Percentiles rank a stretch among this genome's conserved stretches.
phyloP scores from a whole-genome alignment of 2,329 filamentous ascomycete species.

The Penicillium brevicompactum region DNA sequence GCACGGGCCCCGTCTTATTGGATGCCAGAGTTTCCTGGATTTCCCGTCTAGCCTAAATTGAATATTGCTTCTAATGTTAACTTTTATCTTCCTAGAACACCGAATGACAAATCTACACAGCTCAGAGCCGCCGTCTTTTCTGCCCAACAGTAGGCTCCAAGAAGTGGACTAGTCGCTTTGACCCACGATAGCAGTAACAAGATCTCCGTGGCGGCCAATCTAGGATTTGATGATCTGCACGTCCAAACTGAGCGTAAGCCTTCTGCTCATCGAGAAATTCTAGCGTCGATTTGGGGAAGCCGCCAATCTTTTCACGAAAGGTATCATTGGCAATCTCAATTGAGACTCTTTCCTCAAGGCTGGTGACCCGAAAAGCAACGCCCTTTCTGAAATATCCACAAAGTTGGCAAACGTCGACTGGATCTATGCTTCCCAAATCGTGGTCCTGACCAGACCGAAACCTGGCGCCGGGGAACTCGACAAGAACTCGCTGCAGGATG shows the following conservation, averaged over 20 bases:
- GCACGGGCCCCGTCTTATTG: too few relatives aligned
- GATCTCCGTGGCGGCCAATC: constrained; percentile 1
- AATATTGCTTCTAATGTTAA: too few relatives aligned
- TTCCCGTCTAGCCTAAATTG: too few relatives aligned
- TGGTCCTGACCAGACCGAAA: not conserved
- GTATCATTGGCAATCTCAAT: not conserved
- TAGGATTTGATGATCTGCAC: constrained; percentile 1
- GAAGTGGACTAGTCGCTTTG: too few relatives aligned
- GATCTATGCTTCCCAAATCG: not conserved
- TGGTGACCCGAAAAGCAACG: not conserved
- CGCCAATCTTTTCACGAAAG: constrained; percentile 1
- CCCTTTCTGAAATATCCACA: constrained; percentile 7
- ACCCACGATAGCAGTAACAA: constrained; percentile 3
- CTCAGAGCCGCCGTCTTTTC: too few relatives aligned
- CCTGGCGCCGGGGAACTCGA: constrained; percentile 1
- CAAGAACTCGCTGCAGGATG: not conserved
- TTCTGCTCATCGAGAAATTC: constrained; percentile 6
- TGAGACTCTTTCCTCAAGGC: constrained; percentile 2
- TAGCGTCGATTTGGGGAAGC: constrained; percentile 4
- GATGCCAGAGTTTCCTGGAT: too few relatives aligned
- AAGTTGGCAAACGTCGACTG: not conserved
- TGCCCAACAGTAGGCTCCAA: too few relatives aligned
- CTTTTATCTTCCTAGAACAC: too few relatives aligned
- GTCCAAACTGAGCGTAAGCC: constrained; percentile 3
- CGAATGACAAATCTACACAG: too few relatives aligned